Evolutionary conservation across 2,329 filamentous ascomycete genomes (phyloP).

Genomic region (Thielaviopsis euricoi): DNA sequence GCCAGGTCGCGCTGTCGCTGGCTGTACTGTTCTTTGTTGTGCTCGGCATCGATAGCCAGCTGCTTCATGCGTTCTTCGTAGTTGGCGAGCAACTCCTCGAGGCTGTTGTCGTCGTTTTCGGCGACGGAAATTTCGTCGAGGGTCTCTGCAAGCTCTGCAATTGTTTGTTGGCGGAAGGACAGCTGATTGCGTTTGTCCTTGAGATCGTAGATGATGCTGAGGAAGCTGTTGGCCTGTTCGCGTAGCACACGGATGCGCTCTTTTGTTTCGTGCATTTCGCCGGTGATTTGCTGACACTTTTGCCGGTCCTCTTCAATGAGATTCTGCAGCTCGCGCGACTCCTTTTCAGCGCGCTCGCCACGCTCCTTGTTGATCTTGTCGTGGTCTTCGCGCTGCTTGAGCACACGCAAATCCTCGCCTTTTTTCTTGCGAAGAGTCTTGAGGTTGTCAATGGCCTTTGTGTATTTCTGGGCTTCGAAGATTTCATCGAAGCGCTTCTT

Average conservation of each 20-base stretch:
- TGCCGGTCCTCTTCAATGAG: conserved; percentile 47
- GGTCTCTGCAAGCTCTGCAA: conserved; percentile 52
- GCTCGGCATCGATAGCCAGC: conserved; percentile 45
- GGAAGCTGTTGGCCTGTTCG: conserved; percentile 56
- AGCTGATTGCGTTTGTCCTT: conserved; percentile 62
- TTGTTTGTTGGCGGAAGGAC: conserved; percentile 50
- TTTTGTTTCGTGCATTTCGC: conserved; percentile 44
- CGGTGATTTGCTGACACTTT: conserved; percentile 39
- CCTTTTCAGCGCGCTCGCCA: conserved; percentile 54
- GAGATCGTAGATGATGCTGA: conserved; percentile 58
- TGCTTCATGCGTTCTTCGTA: conserved; percentile 60
- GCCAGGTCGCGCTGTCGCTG: conserved; percentile 39
- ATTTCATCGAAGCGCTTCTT: conserved; percentile 97
- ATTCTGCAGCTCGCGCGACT: conserved; percentile 44
- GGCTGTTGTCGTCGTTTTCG: conserved; percentile 64
- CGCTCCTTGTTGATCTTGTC: conserved; percentile 74
- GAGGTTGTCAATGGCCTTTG: conserved; percentile 91
- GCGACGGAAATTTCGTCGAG: conserved; percentile 65
- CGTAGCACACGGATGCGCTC: conserved; percentile 47
- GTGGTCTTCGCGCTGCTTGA: conserved; percentile 59
- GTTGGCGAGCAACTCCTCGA: conserved; percentile 54
- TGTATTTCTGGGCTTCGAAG: conserved; percentile 93
- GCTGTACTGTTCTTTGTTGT: conserved; percentile 46
- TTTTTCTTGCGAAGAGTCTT: conserved; percentile 74
- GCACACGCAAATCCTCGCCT: conserved; percentile 53